Percentiles rank a stretch among this genome's conserved stretches.
Conservation (phyloP, 2,329 filamentous ascomycete genomes). For the Aspergillus tanneri region DNA sequence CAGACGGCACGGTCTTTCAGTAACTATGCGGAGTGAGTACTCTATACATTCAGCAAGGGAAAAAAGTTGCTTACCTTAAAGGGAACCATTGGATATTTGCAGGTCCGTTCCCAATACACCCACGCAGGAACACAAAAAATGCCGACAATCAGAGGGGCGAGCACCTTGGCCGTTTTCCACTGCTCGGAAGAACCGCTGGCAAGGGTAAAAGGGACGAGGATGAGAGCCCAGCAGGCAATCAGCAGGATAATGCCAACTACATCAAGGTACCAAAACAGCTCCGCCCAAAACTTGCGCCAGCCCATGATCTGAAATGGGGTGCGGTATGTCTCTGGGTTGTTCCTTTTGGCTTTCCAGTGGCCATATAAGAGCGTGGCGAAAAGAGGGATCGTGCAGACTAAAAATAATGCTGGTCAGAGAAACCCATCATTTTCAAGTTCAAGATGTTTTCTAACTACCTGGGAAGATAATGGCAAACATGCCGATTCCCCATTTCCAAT, state of each 20-base stretch:
- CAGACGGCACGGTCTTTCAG: slow-evolving; percentile 65
- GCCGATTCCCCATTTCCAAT: slow-evolving; percentile 63
- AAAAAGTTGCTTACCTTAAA: slow-evolving; percentile 44
- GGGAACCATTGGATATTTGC: slow-evolving; percentile 56
- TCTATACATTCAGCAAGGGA: too few relatives aligned
- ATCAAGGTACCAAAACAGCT: slow-evolving; percentile 60
- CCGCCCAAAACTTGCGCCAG: slow-evolving; percentile 32
- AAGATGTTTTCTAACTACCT: slow-evolving; percentile 14
- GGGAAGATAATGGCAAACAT: slow-evolving; percentile 65
- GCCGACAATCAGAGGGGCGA: slow-evolving; percentile 54
- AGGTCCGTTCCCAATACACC: slow-evolving; percentile 55
- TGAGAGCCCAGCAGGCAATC: slow-evolving; percentile 52
- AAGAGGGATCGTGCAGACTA: slow-evolving; percentile 54
- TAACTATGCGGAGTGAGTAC: slow-evolving; percentile 32
- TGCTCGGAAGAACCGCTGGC: slow-evolving; percentile 51
- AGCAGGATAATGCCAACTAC: slow-evolving; percentile 54
- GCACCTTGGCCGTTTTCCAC: slow-evolving; percentile 54
- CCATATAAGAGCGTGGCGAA: slow-evolving; percentile 54
- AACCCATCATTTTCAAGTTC: background rate
- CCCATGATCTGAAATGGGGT: slow-evolving; percentile 48
- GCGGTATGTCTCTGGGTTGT: slow-evolving; percentile 47
- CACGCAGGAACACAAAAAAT: slow-evolving; percentile 51
- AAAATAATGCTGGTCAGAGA: background rate
- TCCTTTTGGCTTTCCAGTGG: slow-evolving; percentile 52
- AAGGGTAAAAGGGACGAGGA: slow-evolving; percentile 59